Conservation (phyloP, 208 protist genomes). For the Trichomonas gallinae region DNA sequence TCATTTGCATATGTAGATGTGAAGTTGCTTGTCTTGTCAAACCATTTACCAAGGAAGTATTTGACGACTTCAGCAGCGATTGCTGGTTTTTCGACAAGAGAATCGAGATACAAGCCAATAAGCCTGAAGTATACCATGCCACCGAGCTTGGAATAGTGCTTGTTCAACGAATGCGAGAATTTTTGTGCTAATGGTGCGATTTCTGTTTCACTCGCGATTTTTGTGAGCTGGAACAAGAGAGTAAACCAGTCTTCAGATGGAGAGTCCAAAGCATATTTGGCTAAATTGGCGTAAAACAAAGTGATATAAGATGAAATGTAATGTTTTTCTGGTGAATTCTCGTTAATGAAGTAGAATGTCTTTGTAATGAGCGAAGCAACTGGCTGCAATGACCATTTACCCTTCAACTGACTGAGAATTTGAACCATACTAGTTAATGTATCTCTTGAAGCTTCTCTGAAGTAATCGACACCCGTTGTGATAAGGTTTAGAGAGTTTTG, state of each 20-base stretch:
- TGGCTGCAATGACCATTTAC: background rate
- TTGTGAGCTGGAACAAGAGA: background rate
- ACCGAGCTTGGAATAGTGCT: background rate
- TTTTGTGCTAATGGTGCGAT: background rate
- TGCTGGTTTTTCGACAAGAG: too few relatives aligned
- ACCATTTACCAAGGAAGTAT: background rate
- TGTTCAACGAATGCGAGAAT: background rate
- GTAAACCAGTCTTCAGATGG: background rate
- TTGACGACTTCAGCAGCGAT: background rate
- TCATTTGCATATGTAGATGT: background rate
- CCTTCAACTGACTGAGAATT: background rate
- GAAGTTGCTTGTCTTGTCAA: background rate
- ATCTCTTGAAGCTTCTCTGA: background rate
- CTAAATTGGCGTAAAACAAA: background rate
- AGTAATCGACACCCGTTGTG: background rate
- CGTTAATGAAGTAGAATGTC: background rate
- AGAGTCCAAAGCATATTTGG: background rate
- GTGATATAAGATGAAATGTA: background rate
- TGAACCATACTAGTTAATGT: background rate
- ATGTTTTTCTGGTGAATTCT: background rate
- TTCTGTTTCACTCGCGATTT: background rate
- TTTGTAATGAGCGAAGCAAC: background rate
- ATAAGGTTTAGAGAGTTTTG: background rate
- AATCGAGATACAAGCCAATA: background rate
- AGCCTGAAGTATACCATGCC: background rate